phyloP scores from a whole-genome alignment of 371 early-diverging fungal genomes.

The Vairimorpha ceranae region DNA sequence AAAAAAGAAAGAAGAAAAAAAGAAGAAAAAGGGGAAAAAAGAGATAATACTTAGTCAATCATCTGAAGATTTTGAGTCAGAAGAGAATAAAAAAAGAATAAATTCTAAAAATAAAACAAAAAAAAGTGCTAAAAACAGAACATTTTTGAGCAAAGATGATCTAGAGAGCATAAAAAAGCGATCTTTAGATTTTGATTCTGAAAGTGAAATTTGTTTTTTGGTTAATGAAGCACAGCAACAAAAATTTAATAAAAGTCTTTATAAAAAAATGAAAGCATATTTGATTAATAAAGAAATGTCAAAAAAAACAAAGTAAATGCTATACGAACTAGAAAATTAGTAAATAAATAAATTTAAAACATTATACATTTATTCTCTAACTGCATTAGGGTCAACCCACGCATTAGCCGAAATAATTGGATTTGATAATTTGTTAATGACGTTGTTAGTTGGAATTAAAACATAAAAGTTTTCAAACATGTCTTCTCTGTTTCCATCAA shows the following conservation, averaged over 20 bases:
- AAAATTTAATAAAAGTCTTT: background rate
- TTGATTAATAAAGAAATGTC: background rate
- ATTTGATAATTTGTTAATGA: background rate
- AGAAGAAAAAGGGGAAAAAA: background rate
- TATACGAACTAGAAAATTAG: background rate
- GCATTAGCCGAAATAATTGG: background rate
- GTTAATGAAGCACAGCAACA: background rate
- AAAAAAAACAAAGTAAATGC: background rate
- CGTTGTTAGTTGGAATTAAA: background rate
- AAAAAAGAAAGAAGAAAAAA: background rate
- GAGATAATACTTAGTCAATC: background rate
- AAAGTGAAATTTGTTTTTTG: conserved; percentile 19
- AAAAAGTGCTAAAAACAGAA: background rate
- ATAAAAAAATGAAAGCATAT: background rate
- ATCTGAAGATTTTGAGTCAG: background rate
- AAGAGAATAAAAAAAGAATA: background rate
- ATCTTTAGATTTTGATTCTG: background rate
- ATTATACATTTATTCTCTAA: conserved; percentile 2
- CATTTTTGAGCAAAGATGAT: conserved; percentile 1
- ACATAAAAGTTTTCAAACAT: background rate
- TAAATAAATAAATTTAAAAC: background rate
- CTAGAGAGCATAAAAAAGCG: background rate
- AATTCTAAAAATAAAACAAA: background rate
- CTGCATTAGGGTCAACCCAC: background rate
- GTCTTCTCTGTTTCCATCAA: background rate